Evolutionary conservation across 345 rosid genomes (phyloP), one percentile per base, ranked within the genome.

Genomic region (Eucalyptus rudis): DNA sequence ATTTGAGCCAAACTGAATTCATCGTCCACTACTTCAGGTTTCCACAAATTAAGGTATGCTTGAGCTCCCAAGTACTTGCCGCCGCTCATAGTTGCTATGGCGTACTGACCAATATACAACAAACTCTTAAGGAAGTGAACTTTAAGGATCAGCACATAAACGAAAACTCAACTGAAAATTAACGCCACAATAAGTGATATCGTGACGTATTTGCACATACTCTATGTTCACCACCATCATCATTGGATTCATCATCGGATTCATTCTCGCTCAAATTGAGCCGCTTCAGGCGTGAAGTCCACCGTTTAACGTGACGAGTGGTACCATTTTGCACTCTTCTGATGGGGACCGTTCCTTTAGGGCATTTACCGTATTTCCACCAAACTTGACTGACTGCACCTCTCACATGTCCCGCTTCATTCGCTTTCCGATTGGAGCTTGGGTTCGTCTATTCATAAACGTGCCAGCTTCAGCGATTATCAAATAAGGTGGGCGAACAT

Each of bases 21-120:
- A 17, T 52, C 56, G 24, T 17, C 24, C 56, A 52, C 56, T 52
- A 17, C 56, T 52, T 3, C 22, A 52, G 56, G 56, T 52, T 52
- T 7, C 56, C 56, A 52, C 56, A 52, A 2, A 52, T 52, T 52
- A 52, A 52, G 0, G 56, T 51, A 51, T 51, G 56, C 56, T 17
- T 51, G 9, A 17, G 56, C 56, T 51, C 56, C 54, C 54, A 51
- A 1, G 54, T 51, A 51, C 2, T 51, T 51, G 56, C 56, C 56
- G 22, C 22, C 56, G 2, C 2, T 51, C 9, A 52, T 3, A 52
- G 1, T 1, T 52, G 0, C 9, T 51, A 0, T 7, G 56, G 56
- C 56, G 56, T 51, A 51, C 56, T 51, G 56, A 51, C 56, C 56
- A 51, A 51, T 51, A 17, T 7, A 51, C 9, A 51, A 51, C 56